Percentiles rank a stretch among this genome's conserved stretches.
Conservation (phyloP, 345 rosid genomes). For the Pistacia vera region DNA sequence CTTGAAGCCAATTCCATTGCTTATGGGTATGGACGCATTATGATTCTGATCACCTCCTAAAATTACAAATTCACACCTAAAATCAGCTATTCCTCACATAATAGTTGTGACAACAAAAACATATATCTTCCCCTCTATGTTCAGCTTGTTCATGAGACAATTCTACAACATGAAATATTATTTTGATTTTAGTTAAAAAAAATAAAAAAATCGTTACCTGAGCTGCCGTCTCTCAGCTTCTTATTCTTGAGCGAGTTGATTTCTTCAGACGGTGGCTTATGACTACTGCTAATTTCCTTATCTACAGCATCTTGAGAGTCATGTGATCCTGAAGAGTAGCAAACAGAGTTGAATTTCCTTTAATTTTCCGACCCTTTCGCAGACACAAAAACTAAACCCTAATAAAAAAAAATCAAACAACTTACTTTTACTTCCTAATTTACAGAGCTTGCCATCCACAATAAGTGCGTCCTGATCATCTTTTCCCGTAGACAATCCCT, state of each 20-base stretch:
- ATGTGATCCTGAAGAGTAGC: slow-evolving; percentile 28
- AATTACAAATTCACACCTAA: background rate
- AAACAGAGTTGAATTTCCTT: background rate
- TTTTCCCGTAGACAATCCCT: slow-evolving; percentile 72
- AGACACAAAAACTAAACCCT: background rate
- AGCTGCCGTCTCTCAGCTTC: slow-evolving; percentile 41
- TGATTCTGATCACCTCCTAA: slow-evolving; percentile 30
- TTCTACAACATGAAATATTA: background rate
- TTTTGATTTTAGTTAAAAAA: too few relatives aligned
- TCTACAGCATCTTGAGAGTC: slow-evolving; percentile 20
- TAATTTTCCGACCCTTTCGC: background rate
- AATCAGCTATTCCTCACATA: too few relatives aligned
- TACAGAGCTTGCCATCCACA: slow-evolving; percentile 71
- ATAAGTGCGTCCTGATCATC: slow-evolving; percentile 50
- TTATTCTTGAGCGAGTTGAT: slow-evolving; percentile 33
- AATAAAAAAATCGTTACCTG: slow-evolving; percentile 28
- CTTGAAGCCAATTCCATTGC: slow-evolving; percentile 37
- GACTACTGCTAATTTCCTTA: slow-evolving; percentile 14
- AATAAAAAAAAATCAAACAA: background rate
- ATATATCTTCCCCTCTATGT: too few relatives aligned
- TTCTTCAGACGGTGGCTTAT: slow-evolving; percentile 15
- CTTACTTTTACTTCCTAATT: slow-evolving; percentile 64
- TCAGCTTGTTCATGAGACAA: too few relatives aligned
- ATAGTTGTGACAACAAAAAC: too few relatives aligned
- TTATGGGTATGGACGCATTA: background rate